Evolutionary conservation across 495 filamentous ascomycete genomes (phyloP).

Genomic region (Rhizodiscina lignyota): DNA sequence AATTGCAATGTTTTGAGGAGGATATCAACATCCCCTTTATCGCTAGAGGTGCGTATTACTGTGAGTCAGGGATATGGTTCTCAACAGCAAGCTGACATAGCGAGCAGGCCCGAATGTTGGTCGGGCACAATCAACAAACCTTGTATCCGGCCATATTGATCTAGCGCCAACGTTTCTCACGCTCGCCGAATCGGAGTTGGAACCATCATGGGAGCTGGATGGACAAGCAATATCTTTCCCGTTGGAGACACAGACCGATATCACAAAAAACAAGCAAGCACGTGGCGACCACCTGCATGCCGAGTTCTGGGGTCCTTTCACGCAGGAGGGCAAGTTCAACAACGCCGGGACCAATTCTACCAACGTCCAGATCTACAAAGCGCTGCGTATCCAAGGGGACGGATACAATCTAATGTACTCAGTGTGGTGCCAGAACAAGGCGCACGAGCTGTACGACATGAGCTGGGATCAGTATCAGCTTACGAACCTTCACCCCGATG

Average conservation of each 20-base stretch:
- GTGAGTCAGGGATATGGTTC: too few species aligned
- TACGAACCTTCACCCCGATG: constrained; percentile 34
- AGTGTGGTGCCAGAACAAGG: constrained; percentile 43
- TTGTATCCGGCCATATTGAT: constrained; percentile 4
- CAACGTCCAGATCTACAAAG: constrained; percentile 50
- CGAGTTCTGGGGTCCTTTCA: constrained; percentile 57
- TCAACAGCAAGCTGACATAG: too few species aligned
- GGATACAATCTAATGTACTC: constrained; percentile 45
- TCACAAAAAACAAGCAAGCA: neutral
- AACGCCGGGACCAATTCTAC: too few species aligned
- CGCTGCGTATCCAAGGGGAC: constrained; percentile 34
- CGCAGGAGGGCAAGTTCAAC: too few species aligned
- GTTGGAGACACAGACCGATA: too few species aligned
- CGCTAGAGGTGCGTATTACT: too few species aligned
- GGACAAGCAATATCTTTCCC: too few species aligned
- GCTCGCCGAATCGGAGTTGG: neutral
- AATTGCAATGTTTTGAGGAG: constrained; percentile 3
- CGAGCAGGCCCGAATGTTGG: too few species aligned
- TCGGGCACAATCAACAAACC: too few species aligned
- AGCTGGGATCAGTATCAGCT: constrained; percentile 43
- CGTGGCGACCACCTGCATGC: constrained; percentile 39
- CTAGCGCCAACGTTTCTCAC: constrained; percentile 4
- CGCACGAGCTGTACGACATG: constrained; percentile 49
- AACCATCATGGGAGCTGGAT: too few species aligned
- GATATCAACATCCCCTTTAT: constrained; percentile 7